Conservation (phyloP, 192 early-diverging fungal genomes). For the Backusella circina region DNA sequence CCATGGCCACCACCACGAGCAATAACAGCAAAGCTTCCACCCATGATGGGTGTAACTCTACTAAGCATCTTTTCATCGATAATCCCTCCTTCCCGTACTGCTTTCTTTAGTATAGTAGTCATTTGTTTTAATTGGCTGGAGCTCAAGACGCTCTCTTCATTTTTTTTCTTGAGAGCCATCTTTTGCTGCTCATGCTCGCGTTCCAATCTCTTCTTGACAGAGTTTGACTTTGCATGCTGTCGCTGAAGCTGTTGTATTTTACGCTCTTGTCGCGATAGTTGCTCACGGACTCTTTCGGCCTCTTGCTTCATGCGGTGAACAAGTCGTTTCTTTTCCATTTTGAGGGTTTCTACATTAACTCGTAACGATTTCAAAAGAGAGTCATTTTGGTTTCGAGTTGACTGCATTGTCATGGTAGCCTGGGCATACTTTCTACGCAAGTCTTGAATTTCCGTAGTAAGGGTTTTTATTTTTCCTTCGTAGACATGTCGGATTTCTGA, state of each 20-base stretch:
- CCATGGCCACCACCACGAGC: constrained; percentile 28
- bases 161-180: constrained; percentile 53
- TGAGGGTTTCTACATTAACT: constrained; percentile 66
- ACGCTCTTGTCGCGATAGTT: constrained; percentile 51
- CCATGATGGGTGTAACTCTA: constrained; percentile 26
- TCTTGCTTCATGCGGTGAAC: constrained; percentile 73
- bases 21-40: constrained; percentile 36
- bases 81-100: constrained; percentile 32
- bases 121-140: constrained; percentile 43
- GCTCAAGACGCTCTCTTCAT: constrained; percentile 45
- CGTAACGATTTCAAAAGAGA: constrained; percentile 57
- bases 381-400: constrained; percentile 52
- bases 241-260: constrained; percentile 57
- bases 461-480: constrained; percentile 54
- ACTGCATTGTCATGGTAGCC: constrained; percentile 45
- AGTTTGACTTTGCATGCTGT: constrained; percentile 48
- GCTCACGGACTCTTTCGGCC: constrained; percentile 54
- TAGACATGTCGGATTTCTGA: constrained; percentile 45
- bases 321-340: constrained; percentile 73
- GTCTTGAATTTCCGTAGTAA: constrained; percentile 50
- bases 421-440: constrained; percentile 54
- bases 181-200: constrained; percentile 51
- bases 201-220: constrained; percentile 50
- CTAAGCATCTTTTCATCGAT: constrained; percentile 27
- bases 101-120: constrained; percentile 45